These are phyloP conservation scores for Trichoderma guizhouense DNA, from an alignment of 2,329 filamentous ascomycete species.

Conservation along the genomic window DNA sequence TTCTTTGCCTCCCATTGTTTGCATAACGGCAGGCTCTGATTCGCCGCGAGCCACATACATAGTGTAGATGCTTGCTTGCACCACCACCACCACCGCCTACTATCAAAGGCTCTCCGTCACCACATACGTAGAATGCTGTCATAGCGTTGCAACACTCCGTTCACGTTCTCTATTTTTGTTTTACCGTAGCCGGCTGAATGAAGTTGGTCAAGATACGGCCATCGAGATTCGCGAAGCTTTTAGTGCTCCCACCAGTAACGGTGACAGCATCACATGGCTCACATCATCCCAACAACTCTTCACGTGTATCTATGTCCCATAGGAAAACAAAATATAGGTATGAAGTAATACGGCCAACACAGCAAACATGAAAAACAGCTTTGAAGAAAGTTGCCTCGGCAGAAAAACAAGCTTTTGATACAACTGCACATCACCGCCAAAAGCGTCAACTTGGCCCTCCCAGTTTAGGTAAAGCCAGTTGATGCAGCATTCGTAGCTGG, in stretches of 20 bases:
- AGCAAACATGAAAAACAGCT: background rate
- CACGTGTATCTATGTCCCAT: background rate
- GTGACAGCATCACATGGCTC: background rate
- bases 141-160: background rate
- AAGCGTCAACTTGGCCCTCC: background rate
- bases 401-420: background rate
- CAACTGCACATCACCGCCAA: background rate
- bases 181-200: background rate
- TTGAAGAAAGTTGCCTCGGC: background rate
- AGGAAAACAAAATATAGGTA: background rate
- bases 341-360: background rate
- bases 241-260: background rate
- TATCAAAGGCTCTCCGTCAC: background rate
- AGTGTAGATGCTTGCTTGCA: background rate
- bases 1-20: background rate
- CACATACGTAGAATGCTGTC: background rate
- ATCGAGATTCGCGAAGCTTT: background rate
- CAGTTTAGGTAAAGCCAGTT: background rate
- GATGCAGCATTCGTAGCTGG: background rate
- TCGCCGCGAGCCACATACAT: background rate
- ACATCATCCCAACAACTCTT: background rate
- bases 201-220: background rate
- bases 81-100: background rate
- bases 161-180: background rate
- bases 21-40: background rate